Base-by-base conservation (phyloP, 352 stramenopile genomes). In the Lagenidium sp. region DNA sequence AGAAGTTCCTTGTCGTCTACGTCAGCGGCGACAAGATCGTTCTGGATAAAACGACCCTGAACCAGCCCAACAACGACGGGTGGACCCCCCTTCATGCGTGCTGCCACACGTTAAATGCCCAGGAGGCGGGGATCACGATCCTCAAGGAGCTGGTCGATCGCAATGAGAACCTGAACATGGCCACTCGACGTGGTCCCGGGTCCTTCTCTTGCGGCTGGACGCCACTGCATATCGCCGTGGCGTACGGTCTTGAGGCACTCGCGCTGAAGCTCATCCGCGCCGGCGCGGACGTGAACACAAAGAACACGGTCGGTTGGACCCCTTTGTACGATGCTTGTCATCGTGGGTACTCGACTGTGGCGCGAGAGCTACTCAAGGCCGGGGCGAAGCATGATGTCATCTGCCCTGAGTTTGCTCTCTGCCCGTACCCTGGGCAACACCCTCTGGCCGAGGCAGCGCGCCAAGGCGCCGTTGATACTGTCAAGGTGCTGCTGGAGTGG, bases 121-220 rank as follows among this genome's bases (percentile, higher is more conserved):
- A 86, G 34, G 76, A 89, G 23, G 79, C 79, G 10, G 76, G 74
- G 0, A 82, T 86, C 30, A 52, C 65, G 3, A 85, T 92, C 42
- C 58, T 92, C 16, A 72, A 85, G 45, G 72, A 72, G 40, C 53
- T 92, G 6, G 36, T 83, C 4, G 65, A 64, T 22, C 55, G 53
- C n/a, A 78, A 80, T 36, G 60, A 57, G 1, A 55, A 87, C 43
- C 42, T 90, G 28, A 84, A 86, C 34, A 23, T 71, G 3, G 40
- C 68, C n/a, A 92, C 79, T 1, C 75, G 55, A 39, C 73, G 76
- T 19, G 79, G 79, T 2, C 74, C 79, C 0, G 79, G 76, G 0
- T 82, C 68, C 1, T 92, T 89, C 46, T 85, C 79, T 1, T 84
- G 66, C 35, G 79, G 76, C 4, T 92, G 68, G 66, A 89, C 76